These are phyloP conservation scores for Warburgia ugandensis DNA, from an alignment of 164 flowering plant genomes.

Conservation along the genomic window DNA sequence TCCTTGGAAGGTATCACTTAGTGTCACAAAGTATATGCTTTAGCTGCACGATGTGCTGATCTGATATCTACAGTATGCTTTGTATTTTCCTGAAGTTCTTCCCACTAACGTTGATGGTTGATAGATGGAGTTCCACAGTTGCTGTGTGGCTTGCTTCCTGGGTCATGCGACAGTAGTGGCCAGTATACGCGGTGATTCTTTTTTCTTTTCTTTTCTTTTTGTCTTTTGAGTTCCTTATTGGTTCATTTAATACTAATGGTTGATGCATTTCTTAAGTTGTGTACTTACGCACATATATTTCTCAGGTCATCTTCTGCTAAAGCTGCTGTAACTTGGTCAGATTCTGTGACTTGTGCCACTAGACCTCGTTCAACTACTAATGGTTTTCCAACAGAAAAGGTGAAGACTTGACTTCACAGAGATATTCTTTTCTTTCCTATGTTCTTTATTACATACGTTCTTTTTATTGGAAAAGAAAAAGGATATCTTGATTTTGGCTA, in stretches of 20 bases:
- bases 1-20: constrained; percentile 13
- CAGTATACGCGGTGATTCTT: constrained; percentile 24
- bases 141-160: constrained; percentile 31
- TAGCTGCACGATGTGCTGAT: not conserved
- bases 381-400: constrained; percentile 30
- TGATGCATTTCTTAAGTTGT: not conserved
- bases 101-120: no score
- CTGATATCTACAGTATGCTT: not conserved
- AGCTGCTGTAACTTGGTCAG: constrained; percentile 31
- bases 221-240: not conserved
- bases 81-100: not conserved
- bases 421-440: not conserved
- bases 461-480: no score
- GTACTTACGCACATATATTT: constrained; percentile 1
- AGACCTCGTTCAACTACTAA: constrained; percentile 13
- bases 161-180: constrained; percentile 11
- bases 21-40: no score
- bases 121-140: constrained; percentile 20
- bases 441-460: not conserved
- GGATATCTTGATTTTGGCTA: no score
- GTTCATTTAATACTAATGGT: not conserved
- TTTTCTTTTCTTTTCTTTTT: no score
- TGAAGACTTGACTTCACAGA: constrained; percentile 2
- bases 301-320: constrained; percentile 31
- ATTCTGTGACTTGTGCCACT: constrained; percentile 17